Base-by-base conservation (phyloP, 2,329 filamentous ascomycete genomes). In the Elsinoe batatas region DNA sequence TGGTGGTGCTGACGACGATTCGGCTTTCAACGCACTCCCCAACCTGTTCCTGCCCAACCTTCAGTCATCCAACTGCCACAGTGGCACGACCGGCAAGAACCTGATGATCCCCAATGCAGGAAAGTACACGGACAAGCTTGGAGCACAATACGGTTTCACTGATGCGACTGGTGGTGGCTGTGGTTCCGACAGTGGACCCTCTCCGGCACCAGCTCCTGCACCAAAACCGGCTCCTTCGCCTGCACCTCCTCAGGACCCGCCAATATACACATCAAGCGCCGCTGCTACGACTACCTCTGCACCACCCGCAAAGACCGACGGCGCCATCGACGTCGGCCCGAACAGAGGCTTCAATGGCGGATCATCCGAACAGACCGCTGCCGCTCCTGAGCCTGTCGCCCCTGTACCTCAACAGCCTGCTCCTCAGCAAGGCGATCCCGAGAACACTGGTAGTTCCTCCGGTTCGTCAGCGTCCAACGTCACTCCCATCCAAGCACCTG, bases 31-130 rank as follows among this genome's bases (percentile, higher is more conserved):
- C 81, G 59, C 65, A 82, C 56, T 71, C 74, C 0, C 83, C 91
- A 20, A 87, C 87, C 47, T 51, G 2, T 51, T 37, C 47, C 10
- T 51, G 12, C n/a, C 47, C 17, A 91, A 91, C 69, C 72, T 87
- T 58, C 66, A 61, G 58, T 59, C 58, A 17, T 67, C 69, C 1
- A 72, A 71, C 54, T 32, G 30, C 56, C 13, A 53, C 26, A 30
- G 26, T 8, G 38, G n/a, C 49, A 38, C 47, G 43, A 37, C 32
- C 17, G 32, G 32, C 5, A 54, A 37, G 22, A 43, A 60, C 38
- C 50, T 59, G 15, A 49, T 53, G 10, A 59, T 61, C 26, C 62
- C 63, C 20, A 58, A 58, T 54, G 59, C 66, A 66, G n/a, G 69
- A 26, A 57, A 60, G n/a, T 60, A 60, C 38, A 49, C 57, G 51